Evolutionary conservation across 2,329 filamentous ascomycete species (phyloP).

Genomic region (Aspergillus luchuensis): DNA sequence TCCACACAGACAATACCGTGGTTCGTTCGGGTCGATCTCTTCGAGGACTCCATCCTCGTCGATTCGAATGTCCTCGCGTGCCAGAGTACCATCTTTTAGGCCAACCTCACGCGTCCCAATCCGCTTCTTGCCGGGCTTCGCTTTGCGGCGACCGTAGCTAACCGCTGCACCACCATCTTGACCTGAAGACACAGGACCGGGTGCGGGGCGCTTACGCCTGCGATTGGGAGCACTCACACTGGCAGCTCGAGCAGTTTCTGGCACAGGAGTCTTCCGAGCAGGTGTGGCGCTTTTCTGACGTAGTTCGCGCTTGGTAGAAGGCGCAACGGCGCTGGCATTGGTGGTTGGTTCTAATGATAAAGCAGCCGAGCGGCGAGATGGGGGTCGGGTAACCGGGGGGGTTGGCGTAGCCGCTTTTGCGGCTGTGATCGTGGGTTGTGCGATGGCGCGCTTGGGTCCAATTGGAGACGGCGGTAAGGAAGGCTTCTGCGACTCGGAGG

Average conservation of each 20-base stretch:
- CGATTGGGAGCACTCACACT: conserved; percentile 39
- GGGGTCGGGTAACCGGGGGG: conserved; percentile 36
- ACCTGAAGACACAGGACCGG: conserved; percentile 59
- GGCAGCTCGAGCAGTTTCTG: conserved; percentile 45
- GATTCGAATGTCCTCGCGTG: conserved; percentile 42
- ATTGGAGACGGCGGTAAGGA: conserved; percentile 27
- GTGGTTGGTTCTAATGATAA: conserved; percentile 31
- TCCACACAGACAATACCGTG: conserved; percentile 65
- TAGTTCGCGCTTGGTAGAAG: conserved; percentile 32
- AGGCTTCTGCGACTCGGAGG: conserved; percentile 25
- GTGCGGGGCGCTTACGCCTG: conserved; percentile 61
- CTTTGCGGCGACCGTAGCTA: conserved; percentile 61
- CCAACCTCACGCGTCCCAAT: conserved; percentile 44
- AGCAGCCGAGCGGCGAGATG: conserved; percentile 34
- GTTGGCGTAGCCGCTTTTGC: conserved; percentile 21
- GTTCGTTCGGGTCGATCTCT: conserved; percentile 62
- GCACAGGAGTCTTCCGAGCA: conserved; percentile 41
- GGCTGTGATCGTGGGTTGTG: conserved; percentile 6
- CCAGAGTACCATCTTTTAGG: conserved; percentile 25
- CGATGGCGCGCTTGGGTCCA: conserved; percentile 27
- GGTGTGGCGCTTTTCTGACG: conserved; percentile 48
- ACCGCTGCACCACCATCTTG: conserved; percentile 64
- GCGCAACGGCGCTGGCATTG: conserved; percentile 16
- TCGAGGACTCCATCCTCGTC: conserved; percentile 53
- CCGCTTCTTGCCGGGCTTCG: conserved; percentile 51